Evolutionary conservation across 2,329 filamentous ascomycete species (phyloP), one percentile per base, ranked within the genome.

Genomic region (Penicillium paneum): DNA sequence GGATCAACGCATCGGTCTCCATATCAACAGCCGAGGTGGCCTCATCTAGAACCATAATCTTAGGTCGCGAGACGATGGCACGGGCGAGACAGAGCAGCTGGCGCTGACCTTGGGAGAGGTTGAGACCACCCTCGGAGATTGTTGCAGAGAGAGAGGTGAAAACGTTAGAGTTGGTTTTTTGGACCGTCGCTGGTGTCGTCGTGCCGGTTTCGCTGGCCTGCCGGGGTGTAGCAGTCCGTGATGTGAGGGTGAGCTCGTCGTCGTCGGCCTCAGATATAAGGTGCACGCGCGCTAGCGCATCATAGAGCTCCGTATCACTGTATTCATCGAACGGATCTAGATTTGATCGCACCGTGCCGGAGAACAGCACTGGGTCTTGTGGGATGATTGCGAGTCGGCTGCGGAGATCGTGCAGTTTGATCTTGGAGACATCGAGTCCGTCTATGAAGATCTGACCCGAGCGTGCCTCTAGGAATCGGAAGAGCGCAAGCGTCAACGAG

Each of bases 291-390:
- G 81, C 77, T 0, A 94, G 78, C 0, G 85, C 87, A 62, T 90
- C 87, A 35, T 81, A 80, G 3, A 94, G 81, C 64, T 89, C 86
- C 0, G 75, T 77, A 59, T 93, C 89, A 1, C 78, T 81, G 65
- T 90, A 83, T 56, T 88, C 78, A 51, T 87, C 79, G 63, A 92
- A 91, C 0, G 89, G 86, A 66, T 94, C 90, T 5, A 94, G 79
- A 64, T 93, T 93, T 40, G 81, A 84, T 39, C 89, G 81, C 19
- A 94, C 77, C 0, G 89, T 91, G 21, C 90, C 90, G 0, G 86
- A 89, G 74, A 94, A 93, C 7, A 94, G 79, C 1, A 92, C 88
- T 0, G 90, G 89, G 61, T 93, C 89, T 73, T 91, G 88, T 1
- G 90, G 89, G 50, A 94, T 93, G 61, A 94, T 92, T 35, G 88